phyloP scores from a whole-genome alignment of 2,329 filamentous ascomycete genomes.

The Raffaelea albimanens region DNA sequence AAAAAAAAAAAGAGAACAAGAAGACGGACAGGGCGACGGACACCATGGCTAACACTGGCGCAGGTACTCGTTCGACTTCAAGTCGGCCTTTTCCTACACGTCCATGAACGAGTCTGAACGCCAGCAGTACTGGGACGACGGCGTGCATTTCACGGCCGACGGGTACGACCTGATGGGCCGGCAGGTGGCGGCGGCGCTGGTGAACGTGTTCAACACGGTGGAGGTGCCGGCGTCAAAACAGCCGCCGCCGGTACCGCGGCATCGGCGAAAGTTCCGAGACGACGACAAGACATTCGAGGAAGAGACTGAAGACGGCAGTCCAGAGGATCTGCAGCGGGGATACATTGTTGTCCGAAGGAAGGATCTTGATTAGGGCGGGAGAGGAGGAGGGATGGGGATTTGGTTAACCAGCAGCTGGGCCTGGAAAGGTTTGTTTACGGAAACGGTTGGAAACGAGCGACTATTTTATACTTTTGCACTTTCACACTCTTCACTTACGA shows the following conservation, averaged over 20 bases:
- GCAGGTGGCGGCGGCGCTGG: conserved; percentile 42
- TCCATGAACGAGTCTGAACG: conserved; percentile 35
- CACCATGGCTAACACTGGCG: conserved; percentile 22
- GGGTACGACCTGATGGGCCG: conserved; percentile 57
- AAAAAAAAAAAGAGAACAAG: neutral
- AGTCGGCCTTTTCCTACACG: conserved; percentile 43
- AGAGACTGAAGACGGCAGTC: conserved; percentile 38
- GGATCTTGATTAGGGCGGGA: conserved; percentile 36
- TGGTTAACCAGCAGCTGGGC: too few relatives aligned
- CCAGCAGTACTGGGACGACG: conserved; percentile 49
- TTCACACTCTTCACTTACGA: too few relatives aligned
- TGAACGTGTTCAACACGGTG: conserved; percentile 31
- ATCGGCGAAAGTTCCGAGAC: conserved; percentile 19
- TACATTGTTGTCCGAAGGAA: conserved; percentile 44
- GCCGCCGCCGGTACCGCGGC: conserved; percentile 7
- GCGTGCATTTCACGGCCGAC: conserved; percentile 44
- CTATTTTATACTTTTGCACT: too few relatives aligned
- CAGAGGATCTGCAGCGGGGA: conserved; percentile 36
- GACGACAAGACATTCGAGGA: conserved; percentile 38
- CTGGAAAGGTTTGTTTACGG: too few relatives aligned
- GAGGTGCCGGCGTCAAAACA: neutral
- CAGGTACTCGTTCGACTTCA: conserved; percentile 49
- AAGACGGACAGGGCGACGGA: too few relatives aligned
- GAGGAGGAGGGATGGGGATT: neutral
- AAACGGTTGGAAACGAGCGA: too few relatives aligned